phyloP scores from a whole-genome alignment of 1,284 basidiomycete species.

The Amylostereum areolatum region DNA sequence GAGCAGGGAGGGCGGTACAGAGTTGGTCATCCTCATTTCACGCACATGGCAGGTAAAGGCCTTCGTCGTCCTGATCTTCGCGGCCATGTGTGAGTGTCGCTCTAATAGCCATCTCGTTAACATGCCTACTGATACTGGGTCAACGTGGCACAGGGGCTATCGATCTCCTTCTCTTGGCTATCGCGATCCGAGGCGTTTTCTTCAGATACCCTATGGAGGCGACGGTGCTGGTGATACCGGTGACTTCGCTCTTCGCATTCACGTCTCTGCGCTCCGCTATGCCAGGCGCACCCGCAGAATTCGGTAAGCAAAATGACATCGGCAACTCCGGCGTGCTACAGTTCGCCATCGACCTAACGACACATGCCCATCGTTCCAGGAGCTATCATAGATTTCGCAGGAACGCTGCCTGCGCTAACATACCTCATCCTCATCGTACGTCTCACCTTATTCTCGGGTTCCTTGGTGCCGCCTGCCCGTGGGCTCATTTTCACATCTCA shows the following conservation, averaged over 20 bases:
- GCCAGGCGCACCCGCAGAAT: conserved; percentile 7
- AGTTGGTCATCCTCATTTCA: neutral
- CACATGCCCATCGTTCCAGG: neutral
- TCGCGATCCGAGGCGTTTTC: neutral
- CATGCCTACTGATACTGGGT: neutral
- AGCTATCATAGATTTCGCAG: conserved; percentile 6
- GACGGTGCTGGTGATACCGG: conserved; percentile 1
- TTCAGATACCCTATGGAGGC: neutral
- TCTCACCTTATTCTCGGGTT: neutral
- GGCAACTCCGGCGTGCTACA: neutral
- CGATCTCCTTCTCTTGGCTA: neutral
- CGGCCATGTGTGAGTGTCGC: conserved; percentile 3
- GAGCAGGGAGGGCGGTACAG: neutral
- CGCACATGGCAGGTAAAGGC: neutral
- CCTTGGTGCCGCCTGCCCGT: neutral
- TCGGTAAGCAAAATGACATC: conserved; percentile 4
- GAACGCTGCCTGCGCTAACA: conserved; percentile 4
- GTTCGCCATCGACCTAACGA: neutral
- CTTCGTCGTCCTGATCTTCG: conserved; percentile 2
- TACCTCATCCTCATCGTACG: neutral
- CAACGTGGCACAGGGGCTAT: conserved; percentile 1
- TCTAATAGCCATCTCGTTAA: neutral
- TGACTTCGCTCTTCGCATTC: conserved; percentile 10
- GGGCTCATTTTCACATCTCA: too few species aligned
- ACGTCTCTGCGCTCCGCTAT: conserved; percentile 1